Base-by-base conservation (phyloP, 495 filamentous ascomycete species). In the Thermothielavioides terrestris region DNA sequence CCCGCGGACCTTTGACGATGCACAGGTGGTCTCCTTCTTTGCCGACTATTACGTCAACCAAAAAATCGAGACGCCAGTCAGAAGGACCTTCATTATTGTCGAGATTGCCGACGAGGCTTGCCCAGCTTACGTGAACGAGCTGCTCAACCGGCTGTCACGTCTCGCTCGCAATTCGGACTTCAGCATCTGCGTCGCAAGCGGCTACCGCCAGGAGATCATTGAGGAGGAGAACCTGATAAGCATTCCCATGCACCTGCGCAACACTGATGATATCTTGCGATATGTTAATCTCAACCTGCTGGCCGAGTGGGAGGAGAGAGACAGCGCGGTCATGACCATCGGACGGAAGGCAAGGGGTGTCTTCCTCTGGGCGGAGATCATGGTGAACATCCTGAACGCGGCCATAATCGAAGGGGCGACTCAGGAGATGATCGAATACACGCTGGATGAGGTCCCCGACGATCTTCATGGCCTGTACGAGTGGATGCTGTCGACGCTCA, bases 341-440 rank as follows among this genome's bases (percentile, higher is more conserved):
- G 64, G 49, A 6, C 39, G 59, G 17, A 70, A 66, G 38, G 57
- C 66, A 11, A 46, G 46, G 3, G 64, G 65, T 14, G 59, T 63
- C 17, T 70, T 68, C 20, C 52, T 67, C 4, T 68, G 66, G 67
- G 67, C 67, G 7, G 62, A 67, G 48, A 62, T 68, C 20, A 61
- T 65, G 6, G 64, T 66, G 30, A 66, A 68, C 40, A 61, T 70
- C 7, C 42, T 70, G 6, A 68, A 70, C 28, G 54, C 59, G n/a
- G 64, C 66, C 52, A 68, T 68, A 26, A 46, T 49, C 1, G 64
- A 62, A 26, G 65, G 65, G 3, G 65, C 65, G 0, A 53, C 56
- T 2, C 60, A 62, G 30, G 64, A 70, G 11, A 47, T 66, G 12
- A 57, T 70, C 30, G 60, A 66, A 28, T 55, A 62, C 53, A 64